phyloP scores from a whole-genome alignment of 208 protist species.

The Leishmania mexicana region DNA sequence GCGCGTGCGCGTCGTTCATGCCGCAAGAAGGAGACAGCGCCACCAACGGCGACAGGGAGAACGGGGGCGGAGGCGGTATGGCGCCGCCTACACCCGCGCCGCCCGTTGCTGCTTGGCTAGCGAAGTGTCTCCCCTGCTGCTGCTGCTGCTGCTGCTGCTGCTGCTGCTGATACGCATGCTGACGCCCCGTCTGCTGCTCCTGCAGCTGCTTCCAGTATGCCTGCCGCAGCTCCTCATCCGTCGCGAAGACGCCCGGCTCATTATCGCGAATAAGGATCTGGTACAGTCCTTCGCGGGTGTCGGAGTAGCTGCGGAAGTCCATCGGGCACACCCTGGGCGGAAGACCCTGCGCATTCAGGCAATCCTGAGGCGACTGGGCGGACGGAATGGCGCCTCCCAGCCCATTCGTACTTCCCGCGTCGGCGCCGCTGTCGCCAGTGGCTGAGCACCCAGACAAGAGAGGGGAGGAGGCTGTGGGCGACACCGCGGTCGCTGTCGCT shows the following conservation, averaged over 20 bases:
- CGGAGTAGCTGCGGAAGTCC: constrained; percentile 52
- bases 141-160: background rate
- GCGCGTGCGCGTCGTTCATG: background rate
- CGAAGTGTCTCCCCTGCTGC: background rate
- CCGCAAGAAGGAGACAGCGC: background rate
- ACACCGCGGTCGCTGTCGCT: background rate
- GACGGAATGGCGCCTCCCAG: background rate
- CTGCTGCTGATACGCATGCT: constrained; percentile 19
- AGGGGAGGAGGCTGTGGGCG: background rate
- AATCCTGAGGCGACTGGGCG: constrained; percentile 23
- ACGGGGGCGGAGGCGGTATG: constrained; percentile 3
- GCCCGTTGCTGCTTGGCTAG: constrained; percentile 6
- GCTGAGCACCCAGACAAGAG: background rate
- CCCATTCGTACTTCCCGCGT: background rate
- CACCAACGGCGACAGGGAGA: background rate
- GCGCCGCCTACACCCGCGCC: background rate
- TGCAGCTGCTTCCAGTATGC: constrained; percentile 54
- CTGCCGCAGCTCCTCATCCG: constrained; percentile 62
- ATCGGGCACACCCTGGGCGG: constrained; percentile 18
- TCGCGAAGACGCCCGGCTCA: constrained; percentile 64
- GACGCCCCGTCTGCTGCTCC: constrained; percentile 31
- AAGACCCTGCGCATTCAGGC: constrained; percentile 17
- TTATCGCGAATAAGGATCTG: constrained; percentile 62
- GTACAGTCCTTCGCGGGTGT: constrained; percentile 73
- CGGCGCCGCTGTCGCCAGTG: background rate